Conservation (phyloP, 495 filamentous ascomycete genomes). For the Penicillium turbatum region DNA sequence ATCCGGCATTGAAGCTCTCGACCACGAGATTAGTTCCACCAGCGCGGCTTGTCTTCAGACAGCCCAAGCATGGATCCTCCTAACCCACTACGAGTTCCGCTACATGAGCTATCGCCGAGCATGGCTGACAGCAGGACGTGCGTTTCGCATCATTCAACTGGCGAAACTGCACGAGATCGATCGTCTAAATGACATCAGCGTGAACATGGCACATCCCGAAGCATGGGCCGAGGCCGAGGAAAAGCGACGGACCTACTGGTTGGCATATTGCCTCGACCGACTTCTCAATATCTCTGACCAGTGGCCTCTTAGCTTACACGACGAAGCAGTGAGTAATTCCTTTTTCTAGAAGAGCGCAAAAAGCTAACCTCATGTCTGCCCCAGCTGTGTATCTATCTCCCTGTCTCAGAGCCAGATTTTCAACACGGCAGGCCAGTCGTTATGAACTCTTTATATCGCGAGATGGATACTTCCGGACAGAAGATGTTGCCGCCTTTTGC, state of each 20-base stretch:
- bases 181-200: not conserved
- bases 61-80: slow-evolving; percentile 52
- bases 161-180: slow-evolving; percentile 50
- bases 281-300: slow-evolving; percentile 46
- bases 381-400: slow-evolving; percentile 3
- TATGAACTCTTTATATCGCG: not conserved
- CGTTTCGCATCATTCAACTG: slow-evolving; percentile 51
- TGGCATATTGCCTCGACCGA: slow-evolving; percentile 52
- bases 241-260: slow-evolving; percentile 51
- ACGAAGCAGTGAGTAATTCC: slow-evolving; percentile 17
- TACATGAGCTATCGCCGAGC: slow-evolving; percentile 42
- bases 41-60: slow-evolving; percentile 31
- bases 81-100: slow-evolving; percentile 52
- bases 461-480: slow-evolving; percentile 1
- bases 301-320: slow-evolving; percentile 46
- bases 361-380: not conserved
- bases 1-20: slow-evolving; percentile 36
- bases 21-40: slow-evolving; percentile 2
- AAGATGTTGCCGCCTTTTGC: slow-evolving; percentile 3
- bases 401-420: slow-evolving; percentile 4
- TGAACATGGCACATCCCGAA: slow-evolving; percentile 13
- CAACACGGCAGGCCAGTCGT: slow-evolving; percentile 3
- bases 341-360: not conserved
- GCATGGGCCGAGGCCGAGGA: slow-evolving; percentile 42
- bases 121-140: slow-evolving; percentile 52